Conservation (phyloP, 176 grass and related monocot genomes). For the Hyparrhenia diplandra region DNA sequence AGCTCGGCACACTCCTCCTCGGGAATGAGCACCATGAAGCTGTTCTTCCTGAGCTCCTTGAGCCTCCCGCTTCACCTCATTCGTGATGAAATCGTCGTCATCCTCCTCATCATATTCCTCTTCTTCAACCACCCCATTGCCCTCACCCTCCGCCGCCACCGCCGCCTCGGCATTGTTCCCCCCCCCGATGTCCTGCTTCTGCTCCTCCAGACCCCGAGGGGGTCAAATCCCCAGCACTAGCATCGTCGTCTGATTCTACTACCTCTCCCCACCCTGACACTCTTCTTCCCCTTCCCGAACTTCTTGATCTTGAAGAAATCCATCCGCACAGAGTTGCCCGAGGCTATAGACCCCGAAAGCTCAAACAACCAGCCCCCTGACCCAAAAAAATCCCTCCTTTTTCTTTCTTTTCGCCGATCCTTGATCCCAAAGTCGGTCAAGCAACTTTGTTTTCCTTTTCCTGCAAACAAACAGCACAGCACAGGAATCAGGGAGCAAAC, state of each 20-base stretch:
- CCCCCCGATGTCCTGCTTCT: slow-evolving; percentile 23
- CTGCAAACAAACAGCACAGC: slow-evolving; percentile 26
- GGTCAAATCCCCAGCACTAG: slow-evolving; percentile 3
- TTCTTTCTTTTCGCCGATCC: background rate
- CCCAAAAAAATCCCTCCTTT: background rate
- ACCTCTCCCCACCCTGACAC: background rate
- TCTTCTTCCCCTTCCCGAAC: slow-evolving; percentile 47
- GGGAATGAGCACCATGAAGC: slow-evolving; percentile 92
- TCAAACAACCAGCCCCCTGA: background rate
- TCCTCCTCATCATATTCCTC: slow-evolving; percentile 40
- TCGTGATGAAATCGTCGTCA: slow-evolving; percentile 72
- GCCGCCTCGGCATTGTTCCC: slow-evolving; percentile 5
- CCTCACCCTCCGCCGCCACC: background rate
- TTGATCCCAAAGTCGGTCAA: background rate
- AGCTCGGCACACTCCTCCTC: slow-evolving; percentile 60
- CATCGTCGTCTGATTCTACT: slow-evolving; percentile 13
- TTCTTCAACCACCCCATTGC: slow-evolving; percentile 4
- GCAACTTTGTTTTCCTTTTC: slow-evolving; percentile 14
- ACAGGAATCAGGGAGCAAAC: background rate
- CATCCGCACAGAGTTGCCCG: slow-evolving; percentile 25
- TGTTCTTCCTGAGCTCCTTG: slow-evolving; percentile 86
- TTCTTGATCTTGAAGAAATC: slow-evolving; percentile 88
- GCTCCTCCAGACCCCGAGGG: slow-evolving; percentile 2
- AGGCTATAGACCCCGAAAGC: background rate
- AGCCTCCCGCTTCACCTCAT: slow-evolving; percentile 89